Evolutionary conservation across 164 flowering plant genomes (phyloP).

Genomic region (Taxillus chinensis): DNA sequence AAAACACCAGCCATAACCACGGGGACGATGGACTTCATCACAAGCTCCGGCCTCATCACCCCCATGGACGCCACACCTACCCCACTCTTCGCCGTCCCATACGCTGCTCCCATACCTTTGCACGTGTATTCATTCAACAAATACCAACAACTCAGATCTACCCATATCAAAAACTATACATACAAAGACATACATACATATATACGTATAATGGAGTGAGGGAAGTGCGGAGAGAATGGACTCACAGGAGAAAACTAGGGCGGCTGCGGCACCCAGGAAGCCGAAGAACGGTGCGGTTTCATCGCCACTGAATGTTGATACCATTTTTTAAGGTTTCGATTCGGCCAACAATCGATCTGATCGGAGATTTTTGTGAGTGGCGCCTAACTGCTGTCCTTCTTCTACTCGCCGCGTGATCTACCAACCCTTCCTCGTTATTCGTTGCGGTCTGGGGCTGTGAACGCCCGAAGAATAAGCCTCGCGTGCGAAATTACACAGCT

Average conservation of each 20-base stretch:
- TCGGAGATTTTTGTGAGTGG: conserved; percentile 6
- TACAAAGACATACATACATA: not conserved
- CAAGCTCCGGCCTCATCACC: conserved; percentile 90
- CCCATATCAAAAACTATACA: not conserved
- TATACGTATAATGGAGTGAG: not conserved
- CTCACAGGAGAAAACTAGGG: conserved; percentile 78
- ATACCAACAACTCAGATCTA: conserved; percentile 11
- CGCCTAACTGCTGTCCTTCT: not conserved
- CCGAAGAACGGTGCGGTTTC: conserved; percentile 85
- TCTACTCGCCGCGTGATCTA: not conserved
- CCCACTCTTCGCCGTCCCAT: conserved; percentile 86
- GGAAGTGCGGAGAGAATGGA: not conserved
- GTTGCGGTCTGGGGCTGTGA: too few species aligned
- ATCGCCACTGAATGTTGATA: conserved; percentile 61
- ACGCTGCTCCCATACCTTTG: conserved; percentile 92
- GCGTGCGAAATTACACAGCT: not conserved
- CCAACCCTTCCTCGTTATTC: too few species aligned
- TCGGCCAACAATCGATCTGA: conserved; percentile 12
- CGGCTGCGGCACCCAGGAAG: conserved; percentile 79
- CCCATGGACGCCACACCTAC: conserved; percentile 93
- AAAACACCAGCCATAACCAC: conserved; percentile 92
- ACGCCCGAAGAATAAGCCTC: too few species aligned
- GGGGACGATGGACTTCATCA: conserved; percentile 85
- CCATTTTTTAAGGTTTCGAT: conserved; percentile 15
- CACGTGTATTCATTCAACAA: not conserved